phyloP scores from a whole-genome alignment of 1,284 basidiomycete species.

The Ganoderma boninense region DNA sequence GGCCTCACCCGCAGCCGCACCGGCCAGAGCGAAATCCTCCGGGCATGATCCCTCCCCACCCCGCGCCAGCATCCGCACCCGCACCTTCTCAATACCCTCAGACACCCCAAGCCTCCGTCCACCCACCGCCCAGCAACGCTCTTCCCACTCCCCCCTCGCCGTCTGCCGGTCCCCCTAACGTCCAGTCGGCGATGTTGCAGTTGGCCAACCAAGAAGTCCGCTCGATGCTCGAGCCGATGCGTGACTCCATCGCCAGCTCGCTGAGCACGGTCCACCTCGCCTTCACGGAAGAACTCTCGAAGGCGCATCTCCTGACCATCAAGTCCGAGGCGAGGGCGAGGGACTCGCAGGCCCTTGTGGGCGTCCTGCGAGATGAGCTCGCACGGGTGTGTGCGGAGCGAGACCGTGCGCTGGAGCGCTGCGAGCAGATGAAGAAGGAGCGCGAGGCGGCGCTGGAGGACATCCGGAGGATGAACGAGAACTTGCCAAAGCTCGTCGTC shows the following conservation, averaged over 20 bases:
- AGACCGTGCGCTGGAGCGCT: background rate
- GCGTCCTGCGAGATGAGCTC: background rate
- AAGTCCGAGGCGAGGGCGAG: background rate
- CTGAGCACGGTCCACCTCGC: conserved; percentile 10
- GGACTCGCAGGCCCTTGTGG: background rate
- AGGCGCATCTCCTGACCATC: conserved; percentile 5
- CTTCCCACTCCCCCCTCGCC: background rate
- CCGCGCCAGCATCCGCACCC: background rate
- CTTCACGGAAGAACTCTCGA: conserved; percentile 10
- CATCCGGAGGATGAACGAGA: conserved; percentile 13
- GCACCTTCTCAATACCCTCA: conserved; percentile 1
- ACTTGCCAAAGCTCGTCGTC: conserved; percentile 19
- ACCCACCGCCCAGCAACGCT: background rate
- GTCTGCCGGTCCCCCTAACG: background rate
- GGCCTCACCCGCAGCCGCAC: background rate
- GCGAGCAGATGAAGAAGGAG: conserved; percentile 11
- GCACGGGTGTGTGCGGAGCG: conserved; percentile 12
- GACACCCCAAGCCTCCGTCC: background rate
- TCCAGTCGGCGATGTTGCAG: background rate
- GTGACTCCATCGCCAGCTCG: conserved; percentile 7
- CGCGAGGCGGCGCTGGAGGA: conserved; percentile 11
- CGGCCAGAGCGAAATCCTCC: background rate
- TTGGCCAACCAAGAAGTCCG: background rate
- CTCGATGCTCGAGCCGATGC: conserved; percentile 16
- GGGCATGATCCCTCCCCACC: background rate